Conservation (phyloP, 2,329 filamentous ascomycete genomes). For the Apiospora koreana region DNA sequence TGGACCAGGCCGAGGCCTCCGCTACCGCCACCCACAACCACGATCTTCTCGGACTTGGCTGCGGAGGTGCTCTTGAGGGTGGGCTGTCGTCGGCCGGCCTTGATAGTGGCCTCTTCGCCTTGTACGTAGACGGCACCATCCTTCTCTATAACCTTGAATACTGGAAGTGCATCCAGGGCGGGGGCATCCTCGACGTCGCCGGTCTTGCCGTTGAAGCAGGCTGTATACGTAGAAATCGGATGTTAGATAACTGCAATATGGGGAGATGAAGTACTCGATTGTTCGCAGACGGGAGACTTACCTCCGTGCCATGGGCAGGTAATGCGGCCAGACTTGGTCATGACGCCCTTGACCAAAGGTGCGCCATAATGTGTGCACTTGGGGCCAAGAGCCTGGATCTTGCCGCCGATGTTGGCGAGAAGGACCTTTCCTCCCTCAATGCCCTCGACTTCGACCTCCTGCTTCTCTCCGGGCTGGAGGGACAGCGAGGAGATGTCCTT, state of each 20-base stretch:
- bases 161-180: slow-evolving; percentile 80
- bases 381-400: slow-evolving; percentile 76
- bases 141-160: slow-evolving; percentile 79
- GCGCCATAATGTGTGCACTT: slow-evolving; percentile 94
- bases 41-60: slow-evolving; percentile 62
- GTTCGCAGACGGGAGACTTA: slow-evolving; percentile 40
- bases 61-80: slow-evolving; percentile 66
- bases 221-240: slow-evolving; percentile 46
- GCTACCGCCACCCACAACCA: slow-evolving; percentile 88
- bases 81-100: slow-evolving; percentile 71
- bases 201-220: slow-evolving; percentile 87
- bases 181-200: slow-evolving; percentile 96
- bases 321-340: slow-evolving; percentile 78
- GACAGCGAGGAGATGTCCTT: slow-evolving; percentile 76
- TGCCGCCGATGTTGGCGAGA: slow-evolving; percentile 75
- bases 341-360: slow-evolving; percentile 80
- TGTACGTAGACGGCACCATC: slow-evolving; percentile 83
- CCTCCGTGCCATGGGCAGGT: slow-evolving; percentile 98
- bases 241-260: not conserved
- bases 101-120: slow-evolving; percentile 77
- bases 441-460: slow-evolving; percentile 88
- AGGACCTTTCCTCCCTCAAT: slow-evolving; percentile 84
- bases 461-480: slow-evolving; percentile 78
- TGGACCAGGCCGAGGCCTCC: slow-evolving; percentile 82
- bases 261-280: not conserved